Evolutionary conservation across 2,329 filamentous ascomycete species (phyloP), one percentile per base, ranked within the genome.

Genomic region (Colletotrichum scovillei): DNA sequence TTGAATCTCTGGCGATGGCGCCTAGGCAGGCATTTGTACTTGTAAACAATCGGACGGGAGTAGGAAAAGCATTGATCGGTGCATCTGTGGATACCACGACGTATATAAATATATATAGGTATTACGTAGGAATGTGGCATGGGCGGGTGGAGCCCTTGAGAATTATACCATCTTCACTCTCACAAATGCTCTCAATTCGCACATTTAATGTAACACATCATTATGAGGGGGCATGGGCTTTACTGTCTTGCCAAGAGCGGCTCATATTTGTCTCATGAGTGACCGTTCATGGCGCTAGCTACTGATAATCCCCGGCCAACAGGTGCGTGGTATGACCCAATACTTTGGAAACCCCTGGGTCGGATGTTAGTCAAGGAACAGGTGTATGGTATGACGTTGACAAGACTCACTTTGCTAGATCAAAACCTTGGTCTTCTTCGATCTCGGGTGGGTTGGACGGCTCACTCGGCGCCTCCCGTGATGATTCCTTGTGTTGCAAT

Each of bases 321-420:
- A 1, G 87, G 87, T 52, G 89, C 88, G 75, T 92, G 90, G 74
- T 90, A 92, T 1, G 89, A 87, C 35, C 89, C 88, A 64, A 92
- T 92, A 75, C 88, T 92, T 79, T 92, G 90, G 76, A 92, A 92
- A 0, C 91, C 91, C 82, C 89, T 91, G 69, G 52, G 69, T 22
- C 57, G 28, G 74, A 53, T 57, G 77, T 85, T 79, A 83, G 79
- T 67, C 49, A 14, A 35, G 35, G 53, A 2, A 9, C 32, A 26
- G 59, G 38, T 38, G 32, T 56, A 4, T 30, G 63, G 12, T 3
- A 14, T 30, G 52, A 7, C 5, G 49, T 26, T 35, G 35, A 30
- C 24, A n/a, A 16, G 59, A 77, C 86, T 75, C 83, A 90, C 89
- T 89, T 91, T 53, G 89, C 89, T 72, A 91, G 78, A 76, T 91